A percentile compares a stretch with the other conserved stretches of the same genome.
These are phyloP conservation scores for Chlorella variabilis DNA, from an alignment of 163 green algal species.

Conservation along the genomic window DNA sequence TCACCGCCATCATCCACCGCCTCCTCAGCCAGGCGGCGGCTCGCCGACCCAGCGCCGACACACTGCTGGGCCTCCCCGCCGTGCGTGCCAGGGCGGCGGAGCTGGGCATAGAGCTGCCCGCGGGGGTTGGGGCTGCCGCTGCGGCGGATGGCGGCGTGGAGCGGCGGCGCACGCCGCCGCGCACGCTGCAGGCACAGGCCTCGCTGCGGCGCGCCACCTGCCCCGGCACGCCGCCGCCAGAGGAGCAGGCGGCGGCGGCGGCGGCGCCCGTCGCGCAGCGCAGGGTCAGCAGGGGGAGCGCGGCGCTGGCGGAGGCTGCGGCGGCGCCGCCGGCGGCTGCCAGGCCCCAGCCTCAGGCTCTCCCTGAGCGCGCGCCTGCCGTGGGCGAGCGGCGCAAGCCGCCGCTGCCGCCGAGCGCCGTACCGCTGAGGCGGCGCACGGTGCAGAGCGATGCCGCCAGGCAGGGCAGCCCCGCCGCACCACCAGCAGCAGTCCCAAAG, in stretches of 20 bases:
- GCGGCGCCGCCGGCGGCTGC: too few relatives aligned
- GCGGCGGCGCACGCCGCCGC: neutral
- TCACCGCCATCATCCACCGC: constrained; percentile 34
- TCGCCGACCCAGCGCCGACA: neutral
- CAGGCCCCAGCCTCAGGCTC: too few relatives aligned
- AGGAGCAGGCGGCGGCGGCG: too few relatives aligned
- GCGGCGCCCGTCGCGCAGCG: too few relatives aligned
- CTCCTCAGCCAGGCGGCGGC: neutral
- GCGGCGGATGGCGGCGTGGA: neutral
- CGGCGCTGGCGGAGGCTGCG: too few relatives aligned
- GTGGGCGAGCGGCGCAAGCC: constrained; percentile 23
- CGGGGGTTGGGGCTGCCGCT: neutral
- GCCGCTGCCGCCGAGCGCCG: constrained; percentile 5
- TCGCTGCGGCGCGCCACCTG: too few relatives aligned
- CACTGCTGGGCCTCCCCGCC: constrained; percentile 17
- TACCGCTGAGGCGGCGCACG: neutral
- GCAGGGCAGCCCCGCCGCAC: neutral
- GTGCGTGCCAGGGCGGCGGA: constrained; percentile 22
- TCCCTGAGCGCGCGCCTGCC: too few relatives aligned
- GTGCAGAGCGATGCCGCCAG: neutral
- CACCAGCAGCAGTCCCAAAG: neutral
- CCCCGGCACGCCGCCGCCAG: too few relatives aligned
- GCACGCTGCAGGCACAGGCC: too few relatives aligned
- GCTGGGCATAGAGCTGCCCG: constrained; percentile 8
- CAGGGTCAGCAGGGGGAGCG: too few relatives aligned